Conservation (phyloP, 1,284 basidiomycete genomes). For the Blastosporella zonata region DNA sequence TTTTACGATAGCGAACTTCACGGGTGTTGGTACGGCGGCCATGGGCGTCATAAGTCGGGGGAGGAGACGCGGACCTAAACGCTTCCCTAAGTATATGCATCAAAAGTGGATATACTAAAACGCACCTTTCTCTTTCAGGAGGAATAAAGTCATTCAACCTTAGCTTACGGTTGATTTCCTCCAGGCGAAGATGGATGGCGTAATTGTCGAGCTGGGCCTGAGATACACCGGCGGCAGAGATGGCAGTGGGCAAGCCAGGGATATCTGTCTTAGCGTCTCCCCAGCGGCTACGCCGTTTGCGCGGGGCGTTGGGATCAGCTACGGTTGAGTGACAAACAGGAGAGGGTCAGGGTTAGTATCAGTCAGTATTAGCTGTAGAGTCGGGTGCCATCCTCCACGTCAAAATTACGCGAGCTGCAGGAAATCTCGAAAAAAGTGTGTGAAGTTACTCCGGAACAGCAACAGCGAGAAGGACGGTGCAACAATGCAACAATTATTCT, state of each 20-base stretch:
- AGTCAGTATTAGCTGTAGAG: conserved; percentile 47
- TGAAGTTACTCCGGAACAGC: conserved; percentile 19
- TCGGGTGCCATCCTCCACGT: conserved; percentile 32
- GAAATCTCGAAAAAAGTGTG: conserved; percentile 13
- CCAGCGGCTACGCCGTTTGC: conserved; percentile 94
- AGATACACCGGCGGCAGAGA: conserved; percentile 87
- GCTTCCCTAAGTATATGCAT: conserved; percentile 27
- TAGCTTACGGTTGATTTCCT: conserved; percentile 96
- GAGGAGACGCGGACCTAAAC: conserved; percentile 87
- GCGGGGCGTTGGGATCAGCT: conserved; percentile 79
- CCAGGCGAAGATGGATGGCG: conserved; percentile 89
- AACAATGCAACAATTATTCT: conserved; percentile 11
- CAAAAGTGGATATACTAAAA: conserved; percentile 10
- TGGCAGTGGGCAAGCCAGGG: conserved; percentile 88
- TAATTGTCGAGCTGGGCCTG: conserved; percentile 94
- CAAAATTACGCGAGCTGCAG: conserved; percentile 23
- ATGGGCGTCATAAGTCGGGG: conserved; percentile 95
- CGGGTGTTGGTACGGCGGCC: conserved; percentile 98
- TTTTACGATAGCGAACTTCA: conserved; percentile 96
- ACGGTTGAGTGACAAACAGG: conserved; percentile 37
- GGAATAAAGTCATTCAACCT: conserved; percentile 93
- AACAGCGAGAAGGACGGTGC: conserved; percentile 11
- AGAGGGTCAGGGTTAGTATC: conserved; percentile 55
- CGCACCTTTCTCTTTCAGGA: conserved; percentile 87
- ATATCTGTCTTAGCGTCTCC: conserved; percentile 88